A percentile compares a stretch with the other conserved stretches of the same genome.
Evolutionary conservation across 805 yeast genomes (phyloP).

Genomic region (Sugiyamaella smithiae): DNA sequence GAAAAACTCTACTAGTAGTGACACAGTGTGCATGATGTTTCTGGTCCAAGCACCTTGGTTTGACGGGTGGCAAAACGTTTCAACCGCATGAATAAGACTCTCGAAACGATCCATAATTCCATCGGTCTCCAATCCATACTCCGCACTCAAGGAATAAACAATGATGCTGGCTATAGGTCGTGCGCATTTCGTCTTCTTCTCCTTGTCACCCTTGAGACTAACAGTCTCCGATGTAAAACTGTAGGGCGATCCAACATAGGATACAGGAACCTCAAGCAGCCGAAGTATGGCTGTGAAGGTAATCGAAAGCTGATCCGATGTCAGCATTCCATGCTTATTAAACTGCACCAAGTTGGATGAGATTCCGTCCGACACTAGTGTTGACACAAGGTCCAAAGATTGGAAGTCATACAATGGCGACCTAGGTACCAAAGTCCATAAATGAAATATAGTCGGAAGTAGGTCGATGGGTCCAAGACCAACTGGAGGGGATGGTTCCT

Average conservation of each 20-base stretch:
- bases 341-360: constrained; percentile 36
- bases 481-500: constrained; percentile 11
- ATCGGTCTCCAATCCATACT: constrained; percentile 37
- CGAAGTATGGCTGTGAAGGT: constrained; percentile 49
- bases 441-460: constrained; percentile 63
- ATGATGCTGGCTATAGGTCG: constrained; percentile 50
- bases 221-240: constrained; percentile 28
- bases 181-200: constrained; percentile 24
- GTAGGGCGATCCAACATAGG: constrained; percentile 45
- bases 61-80: constrained; percentile 88
- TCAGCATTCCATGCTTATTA: constrained; percentile 61
- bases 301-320: constrained; percentile 57
- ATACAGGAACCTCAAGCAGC: constrained; percentile 45
- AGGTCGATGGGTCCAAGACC: constrained; percentile 44
- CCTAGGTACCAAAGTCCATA: constrained; percentile 61
- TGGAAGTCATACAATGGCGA: constrained; percentile 57
- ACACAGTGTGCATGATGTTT: constrained; percentile 62
- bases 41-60: constrained; percentile 87
- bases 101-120: constrained; percentile 53
- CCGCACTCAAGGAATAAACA: constrained; percentile 57
- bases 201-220: constrained; percentile 21
- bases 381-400: constrained; percentile 61
- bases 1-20: constrained; percentile 46
- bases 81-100: constrained; percentile 62
- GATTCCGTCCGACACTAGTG: constrained; percentile 43